phyloP scores from a whole-genome alignment of 129 eudicot genomes.

The Scalesia atractyloides region DNA sequence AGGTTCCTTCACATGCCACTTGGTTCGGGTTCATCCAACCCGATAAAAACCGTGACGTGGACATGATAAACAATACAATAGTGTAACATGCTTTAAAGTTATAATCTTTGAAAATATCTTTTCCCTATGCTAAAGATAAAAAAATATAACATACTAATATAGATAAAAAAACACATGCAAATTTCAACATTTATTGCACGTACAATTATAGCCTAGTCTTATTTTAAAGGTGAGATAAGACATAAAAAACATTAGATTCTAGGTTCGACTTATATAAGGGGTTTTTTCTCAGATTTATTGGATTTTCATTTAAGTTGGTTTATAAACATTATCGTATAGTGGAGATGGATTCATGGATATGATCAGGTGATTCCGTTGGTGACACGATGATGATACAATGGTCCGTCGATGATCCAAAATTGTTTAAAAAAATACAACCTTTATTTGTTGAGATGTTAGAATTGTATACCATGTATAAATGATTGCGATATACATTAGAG shows the following conservation, averaged over 20 bases:
- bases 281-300: too few relatives aligned
- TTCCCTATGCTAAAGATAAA: background rate
- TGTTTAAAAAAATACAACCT: too few relatives aligned
- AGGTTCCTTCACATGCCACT: constrained; percentile 16
- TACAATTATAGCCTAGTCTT: too few relatives aligned
- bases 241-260: too few relatives aligned
- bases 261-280: too few relatives aligned
- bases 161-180: background rate
- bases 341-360: too few relatives aligned
- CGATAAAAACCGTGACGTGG: background rate
- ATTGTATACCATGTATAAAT: background rate
- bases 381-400: too few relatives aligned
- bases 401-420: too few relatives aligned
- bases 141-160: background rate
- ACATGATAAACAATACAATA: background rate
- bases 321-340: too few relatives aligned
- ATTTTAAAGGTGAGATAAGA: too few relatives aligned
- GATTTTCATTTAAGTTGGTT: too few relatives aligned
- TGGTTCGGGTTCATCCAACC: constrained; percentile 15
- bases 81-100: background rate
- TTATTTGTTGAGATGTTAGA: background rate
- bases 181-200: background rate
- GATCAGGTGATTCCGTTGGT: too few relatives aligned
- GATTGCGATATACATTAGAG: background rate
- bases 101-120: background rate